These are phyloP conservation scores for Trametes polyzona DNA, from an alignment of 1,284 basidiomycete genomes.

Conservation along the genomic window DNA sequence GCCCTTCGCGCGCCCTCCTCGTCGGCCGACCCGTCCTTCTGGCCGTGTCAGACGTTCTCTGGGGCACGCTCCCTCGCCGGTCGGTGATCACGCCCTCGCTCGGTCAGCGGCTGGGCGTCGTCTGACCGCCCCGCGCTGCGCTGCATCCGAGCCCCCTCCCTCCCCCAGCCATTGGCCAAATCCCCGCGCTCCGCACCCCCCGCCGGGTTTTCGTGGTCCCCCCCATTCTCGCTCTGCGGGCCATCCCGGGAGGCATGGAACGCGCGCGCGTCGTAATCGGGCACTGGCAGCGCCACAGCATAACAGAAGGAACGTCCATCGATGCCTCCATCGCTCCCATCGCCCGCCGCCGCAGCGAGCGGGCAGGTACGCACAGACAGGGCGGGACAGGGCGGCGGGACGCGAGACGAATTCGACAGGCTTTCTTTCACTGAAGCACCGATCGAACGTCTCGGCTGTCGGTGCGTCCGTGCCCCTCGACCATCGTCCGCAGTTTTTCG, in stretches of 20 bases:
- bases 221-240: not conserved
- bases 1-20: not conserved
- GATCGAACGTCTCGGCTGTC: no score
- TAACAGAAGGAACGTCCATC: not conserved
- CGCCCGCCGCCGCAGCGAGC: not conserved
- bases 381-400: not conserved
- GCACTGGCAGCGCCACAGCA: not conserved
- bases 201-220: not conserved
- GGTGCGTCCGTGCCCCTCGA: no score
- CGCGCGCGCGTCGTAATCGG: not conserved
- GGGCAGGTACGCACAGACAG: not conserved
- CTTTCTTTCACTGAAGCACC: no score
- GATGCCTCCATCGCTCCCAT: not conserved
- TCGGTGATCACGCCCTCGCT: not conserved
- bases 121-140: no score
- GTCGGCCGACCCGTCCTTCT: conserved; percentile 3
- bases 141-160: no score
- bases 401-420: not conserved
- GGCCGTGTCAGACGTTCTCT: conserved; percentile 1
- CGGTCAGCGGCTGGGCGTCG: not conserved
- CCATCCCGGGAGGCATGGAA: not conserved
- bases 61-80: no score
- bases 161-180: no score
- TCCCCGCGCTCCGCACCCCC: not conserved
- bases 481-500: not conserved